Conservation (phyloP, 2,329 filamentous ascomycete species). For the Clonostachys chloroleuca region DNA sequence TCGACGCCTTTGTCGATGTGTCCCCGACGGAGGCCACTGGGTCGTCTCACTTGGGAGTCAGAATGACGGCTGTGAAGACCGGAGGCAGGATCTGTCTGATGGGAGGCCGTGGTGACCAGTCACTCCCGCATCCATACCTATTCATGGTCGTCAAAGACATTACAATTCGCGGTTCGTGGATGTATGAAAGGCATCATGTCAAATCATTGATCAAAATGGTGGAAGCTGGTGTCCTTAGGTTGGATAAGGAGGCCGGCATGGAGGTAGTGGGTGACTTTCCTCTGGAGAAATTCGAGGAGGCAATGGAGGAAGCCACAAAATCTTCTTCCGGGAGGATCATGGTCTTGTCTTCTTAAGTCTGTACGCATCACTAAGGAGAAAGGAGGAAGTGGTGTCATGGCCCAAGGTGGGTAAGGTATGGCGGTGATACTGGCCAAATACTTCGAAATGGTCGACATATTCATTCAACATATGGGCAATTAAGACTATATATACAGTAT, state of each 20-base stretch:
- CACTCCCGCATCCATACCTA: constrained; percentile 5
- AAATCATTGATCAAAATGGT: constrained; percentile 27
- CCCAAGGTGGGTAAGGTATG: too few relatives aligned
- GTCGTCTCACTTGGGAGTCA: too few relatives aligned
- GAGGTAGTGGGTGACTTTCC: background rate
- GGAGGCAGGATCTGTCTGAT: constrained; percentile 13
- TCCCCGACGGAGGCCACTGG: constrained; percentile 24
- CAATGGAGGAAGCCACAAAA: background rate
- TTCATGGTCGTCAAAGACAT: constrained; percentile 25
- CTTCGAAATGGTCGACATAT: too few relatives aligned
- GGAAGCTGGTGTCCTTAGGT: constrained; percentile 22
- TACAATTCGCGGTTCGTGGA: constrained; percentile 27
- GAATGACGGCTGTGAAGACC: constrained; percentile 14
- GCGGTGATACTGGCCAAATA: too few relatives aligned
- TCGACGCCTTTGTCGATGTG: constrained; percentile 41
- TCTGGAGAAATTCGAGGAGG: background rate
- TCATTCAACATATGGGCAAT: too few relatives aligned
- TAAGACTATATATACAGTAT: too few relatives aligned
- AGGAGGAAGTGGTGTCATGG: too few relatives aligned
- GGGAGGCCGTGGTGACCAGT: constrained; percentile 4
- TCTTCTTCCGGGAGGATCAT: background rate
- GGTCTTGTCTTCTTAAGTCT: too few relatives aligned
- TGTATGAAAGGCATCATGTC: constrained; percentile 31
- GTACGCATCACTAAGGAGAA: too few relatives aligned
- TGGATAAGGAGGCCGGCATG: background rate